These are phyloP conservation scores for Periconia sp. DNA, from an alignment of 2,329 filamentous ascomycete species.

Conservation along the genomic window DNA sequence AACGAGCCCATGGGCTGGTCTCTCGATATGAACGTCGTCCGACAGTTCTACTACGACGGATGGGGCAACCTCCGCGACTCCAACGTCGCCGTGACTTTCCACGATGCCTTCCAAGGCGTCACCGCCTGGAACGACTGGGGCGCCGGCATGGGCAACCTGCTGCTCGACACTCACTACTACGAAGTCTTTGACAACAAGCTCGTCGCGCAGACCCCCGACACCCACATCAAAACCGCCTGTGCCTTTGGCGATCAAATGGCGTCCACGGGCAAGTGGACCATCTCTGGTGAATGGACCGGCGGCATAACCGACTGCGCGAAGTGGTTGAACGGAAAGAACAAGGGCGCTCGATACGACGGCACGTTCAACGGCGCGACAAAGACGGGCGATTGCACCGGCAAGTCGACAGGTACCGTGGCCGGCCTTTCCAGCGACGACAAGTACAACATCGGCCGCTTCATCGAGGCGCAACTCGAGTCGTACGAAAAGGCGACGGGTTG, in stretches of 20 bases:
- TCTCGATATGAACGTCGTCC: slow-evolving; percentile 47
- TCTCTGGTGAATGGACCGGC: slow-evolving; percentile 52
- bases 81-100: slow-evolving; percentile 48
- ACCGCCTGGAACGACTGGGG: slow-evolving; percentile 49
- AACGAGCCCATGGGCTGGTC: slow-evolving; percentile 51
- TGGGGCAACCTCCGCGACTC: slow-evolving; percentile 49
- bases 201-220: slow-evolving; percentile 40
- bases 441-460: slow-evolving; percentile 47
- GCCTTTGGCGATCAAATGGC: slow-evolving; percentile 50
- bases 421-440: slow-evolving; percentile 46
- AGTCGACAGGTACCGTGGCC: slow-evolving; percentile 47
- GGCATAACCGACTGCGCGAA: slow-evolving; percentile 52
- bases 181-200: slow-evolving; percentile 47
- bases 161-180: slow-evolving; percentile 54
- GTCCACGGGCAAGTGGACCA: slow-evolving; percentile 49
- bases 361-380: slow-evolving; percentile 40
- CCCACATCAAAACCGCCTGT: slow-evolving; percentile 48
- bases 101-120: slow-evolving; percentile 51
- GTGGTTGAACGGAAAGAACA: slow-evolving; percentile 51
- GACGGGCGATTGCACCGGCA: slow-evolving; percentile 49
- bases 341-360: slow-evolving; percentile 52
- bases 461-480: slow-evolving; percentile 51
- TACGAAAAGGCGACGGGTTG: slow-evolving; percentile 52
- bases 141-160: slow-evolving; percentile 46
- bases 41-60: slow-evolving; percentile 52